Evolutionary conservation across 306 rosid species (phyloP).

Genomic region (Gynostemma pentaphyllum): DNA sequence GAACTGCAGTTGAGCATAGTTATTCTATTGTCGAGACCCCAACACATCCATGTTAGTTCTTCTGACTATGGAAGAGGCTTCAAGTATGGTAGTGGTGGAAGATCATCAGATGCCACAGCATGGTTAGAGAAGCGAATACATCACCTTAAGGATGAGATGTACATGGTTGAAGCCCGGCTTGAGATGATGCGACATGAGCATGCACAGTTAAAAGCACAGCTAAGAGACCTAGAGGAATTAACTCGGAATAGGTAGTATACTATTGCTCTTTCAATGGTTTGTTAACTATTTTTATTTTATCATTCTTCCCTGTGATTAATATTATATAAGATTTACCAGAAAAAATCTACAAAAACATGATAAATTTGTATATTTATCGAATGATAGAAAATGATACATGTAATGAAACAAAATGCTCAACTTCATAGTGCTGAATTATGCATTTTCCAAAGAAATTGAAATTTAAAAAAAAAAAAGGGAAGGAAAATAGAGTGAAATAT

Average conservation of each 20-base stretch:
- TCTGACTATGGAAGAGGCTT: conserved; percentile 34
- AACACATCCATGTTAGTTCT: conserved; percentile 58
- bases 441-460: too few species aligned
- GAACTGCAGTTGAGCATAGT: conserved; percentile 90
- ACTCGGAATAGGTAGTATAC: conserved; percentile 16
- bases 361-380: neutral
- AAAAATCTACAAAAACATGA: neutral
- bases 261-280: neutral
- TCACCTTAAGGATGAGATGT: conserved; percentile 86
- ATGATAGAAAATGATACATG: neutral
- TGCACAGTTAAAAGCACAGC: conserved; percentile 52
- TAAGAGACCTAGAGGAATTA: conserved; percentile 40
- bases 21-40: conserved; percentile 63
- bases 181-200: conserved; percentile 77
- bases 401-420: neutral
- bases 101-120: conserved; percentile 37
- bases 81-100: conserved; percentile 34
- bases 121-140: conserved; percentile 86
- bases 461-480: too few species aligned
- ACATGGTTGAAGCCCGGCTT: conserved; percentile 73
- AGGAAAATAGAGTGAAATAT: too few species aligned
- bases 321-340: neutral
- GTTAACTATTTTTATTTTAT: neutral
- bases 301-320: neutral
- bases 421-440: too few species aligned